A percentile compares a stretch with the other conserved stretches of the same genome.
Conservation (phyloP, 163 green algal genomes). For the Scenedesmus sp. region DNA sequence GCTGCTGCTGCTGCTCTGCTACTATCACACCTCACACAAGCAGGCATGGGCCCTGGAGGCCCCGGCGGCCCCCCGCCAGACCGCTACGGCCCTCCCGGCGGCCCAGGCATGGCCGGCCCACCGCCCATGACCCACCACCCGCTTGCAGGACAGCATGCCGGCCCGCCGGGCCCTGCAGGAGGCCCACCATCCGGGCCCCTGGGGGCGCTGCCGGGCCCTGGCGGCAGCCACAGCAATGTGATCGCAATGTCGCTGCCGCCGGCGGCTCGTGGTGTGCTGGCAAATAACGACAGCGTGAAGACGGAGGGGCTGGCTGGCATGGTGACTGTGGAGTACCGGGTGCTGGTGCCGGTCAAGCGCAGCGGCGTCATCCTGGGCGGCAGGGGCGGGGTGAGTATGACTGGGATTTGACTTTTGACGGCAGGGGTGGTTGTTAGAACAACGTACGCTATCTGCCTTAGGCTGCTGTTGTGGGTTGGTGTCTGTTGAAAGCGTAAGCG, state of each 20-base stretch:
- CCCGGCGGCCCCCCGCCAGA: neutral
- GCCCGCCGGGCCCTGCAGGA: neutral
- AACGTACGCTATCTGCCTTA: neutral
- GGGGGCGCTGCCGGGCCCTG: neutral
- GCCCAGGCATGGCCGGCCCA: neutral
- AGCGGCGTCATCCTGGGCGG: constrained; percentile 36
- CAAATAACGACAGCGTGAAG: constrained; percentile 46
- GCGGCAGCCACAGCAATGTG: no score
- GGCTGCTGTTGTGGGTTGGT: neutral
- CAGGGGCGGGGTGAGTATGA: constrained; percentile 18
- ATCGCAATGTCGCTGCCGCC: constrained; percentile 22
- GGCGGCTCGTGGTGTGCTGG: constrained; percentile 28
- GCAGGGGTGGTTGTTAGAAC: neutral
- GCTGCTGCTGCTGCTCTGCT: neutral
- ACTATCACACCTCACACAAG: neutral
- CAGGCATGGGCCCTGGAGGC: neutral
- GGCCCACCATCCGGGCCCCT: neutral
- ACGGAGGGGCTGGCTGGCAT: constrained; percentile 43
- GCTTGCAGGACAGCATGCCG: neutral
- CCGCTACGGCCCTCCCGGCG: neutral
- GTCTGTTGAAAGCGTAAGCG: no score
- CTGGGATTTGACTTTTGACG: neutral
- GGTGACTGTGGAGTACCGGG: constrained; percentile 42
- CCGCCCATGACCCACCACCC: neutral
- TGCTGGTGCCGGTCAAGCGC: constrained; percentile 35